Evolutionary conservation across 2,329 filamentous ascomycete species (phyloP).

Genomic region (Venturiaceae sp.): DNA sequence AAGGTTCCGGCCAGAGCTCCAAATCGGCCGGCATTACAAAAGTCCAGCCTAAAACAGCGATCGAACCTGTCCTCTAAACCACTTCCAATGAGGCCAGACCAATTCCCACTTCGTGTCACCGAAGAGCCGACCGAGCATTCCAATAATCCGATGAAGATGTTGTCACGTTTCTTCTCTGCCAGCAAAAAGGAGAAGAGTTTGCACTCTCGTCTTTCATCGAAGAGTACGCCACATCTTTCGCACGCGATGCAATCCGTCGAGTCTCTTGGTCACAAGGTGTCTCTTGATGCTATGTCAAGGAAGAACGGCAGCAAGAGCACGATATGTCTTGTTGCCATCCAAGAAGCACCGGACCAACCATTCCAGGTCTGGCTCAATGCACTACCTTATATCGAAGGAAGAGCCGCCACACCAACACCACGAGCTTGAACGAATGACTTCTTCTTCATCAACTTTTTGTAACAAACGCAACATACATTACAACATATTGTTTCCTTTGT

Average conservation of each 20-base stretch:
- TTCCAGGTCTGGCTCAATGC: conserved; percentile 9
- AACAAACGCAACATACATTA: background rate
- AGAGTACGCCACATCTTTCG: background rate
- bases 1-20: background rate
- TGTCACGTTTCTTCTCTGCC: background rate
- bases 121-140: background rate
- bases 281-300: background rate
- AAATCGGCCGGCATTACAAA: background rate
- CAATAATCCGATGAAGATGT: background rate
- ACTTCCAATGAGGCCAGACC: background rate
- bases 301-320: conserved; percentile 6
- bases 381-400: conserved; percentile 8
- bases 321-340: conserved; percentile 4
- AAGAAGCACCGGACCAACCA: conserved; percentile 4
- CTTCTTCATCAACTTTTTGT: background rate
- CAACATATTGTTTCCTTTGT: background rate
- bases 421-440: background rate
- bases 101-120: background rate
- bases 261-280: background rate
- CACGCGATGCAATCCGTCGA: background rate
- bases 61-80: background rate
- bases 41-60: background rate
- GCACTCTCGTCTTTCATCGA: background rate
- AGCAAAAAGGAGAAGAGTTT: background rate
- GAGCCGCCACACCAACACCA: background rate